These are phyloP conservation scores for Alloascoidea africana DNA, from an alignment of 805 yeast genomes.

Conservation along the genomic window DNA sequence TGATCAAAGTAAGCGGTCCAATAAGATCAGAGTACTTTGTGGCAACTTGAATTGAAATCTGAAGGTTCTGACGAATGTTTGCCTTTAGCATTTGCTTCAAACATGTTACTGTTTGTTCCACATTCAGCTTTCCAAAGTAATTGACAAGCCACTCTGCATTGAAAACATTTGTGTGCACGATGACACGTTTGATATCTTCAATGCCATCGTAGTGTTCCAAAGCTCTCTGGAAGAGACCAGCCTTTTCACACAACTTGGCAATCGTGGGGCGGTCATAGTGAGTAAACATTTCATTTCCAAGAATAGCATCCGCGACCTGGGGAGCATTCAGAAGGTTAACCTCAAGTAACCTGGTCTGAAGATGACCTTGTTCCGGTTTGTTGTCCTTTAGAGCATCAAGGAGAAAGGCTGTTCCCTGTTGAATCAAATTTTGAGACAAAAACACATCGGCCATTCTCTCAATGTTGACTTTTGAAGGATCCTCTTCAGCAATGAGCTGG, in stretches of 20 bases:
- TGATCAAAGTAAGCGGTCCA: constrained; percentile 74
- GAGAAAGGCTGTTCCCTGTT: constrained; percentile 95
- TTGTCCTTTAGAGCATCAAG: constrained; percentile 91
- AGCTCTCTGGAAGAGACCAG: constrained; percentile 93
- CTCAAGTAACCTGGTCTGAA: constrained; percentile 89
- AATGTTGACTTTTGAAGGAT: constrained; percentile 48
- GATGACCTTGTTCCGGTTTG: constrained; percentile 85
- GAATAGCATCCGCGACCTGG: constrained; percentile 97
- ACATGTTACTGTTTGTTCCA: constrained; percentile 83
- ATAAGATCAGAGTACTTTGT: constrained; percentile 90
- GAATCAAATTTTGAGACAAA: constrained; percentile 85
- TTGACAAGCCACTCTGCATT: constrained; percentile 90
- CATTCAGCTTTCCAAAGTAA: constrained; percentile 87
- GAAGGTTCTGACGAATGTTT: constrained; percentile 76
- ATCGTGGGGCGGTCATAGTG: constrained; percentile 90
- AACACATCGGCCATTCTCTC: constrained; percentile 88
- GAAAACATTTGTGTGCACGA: constrained; percentile 70
- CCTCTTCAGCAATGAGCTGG: constrained; percentile 53
- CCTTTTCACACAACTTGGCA: constrained; percentile 86
- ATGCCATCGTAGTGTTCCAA: constrained; percentile 90
- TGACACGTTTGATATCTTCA: constrained; percentile 89
- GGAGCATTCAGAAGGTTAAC: constrained; percentile 92
- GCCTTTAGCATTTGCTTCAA: constrained; percentile 71
- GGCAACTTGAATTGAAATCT: constrained; percentile 90
- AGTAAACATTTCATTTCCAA: constrained; percentile 90